Conservation (phyloP, 306 rosid genomes). For the Dalbergia oliveri region DNA sequence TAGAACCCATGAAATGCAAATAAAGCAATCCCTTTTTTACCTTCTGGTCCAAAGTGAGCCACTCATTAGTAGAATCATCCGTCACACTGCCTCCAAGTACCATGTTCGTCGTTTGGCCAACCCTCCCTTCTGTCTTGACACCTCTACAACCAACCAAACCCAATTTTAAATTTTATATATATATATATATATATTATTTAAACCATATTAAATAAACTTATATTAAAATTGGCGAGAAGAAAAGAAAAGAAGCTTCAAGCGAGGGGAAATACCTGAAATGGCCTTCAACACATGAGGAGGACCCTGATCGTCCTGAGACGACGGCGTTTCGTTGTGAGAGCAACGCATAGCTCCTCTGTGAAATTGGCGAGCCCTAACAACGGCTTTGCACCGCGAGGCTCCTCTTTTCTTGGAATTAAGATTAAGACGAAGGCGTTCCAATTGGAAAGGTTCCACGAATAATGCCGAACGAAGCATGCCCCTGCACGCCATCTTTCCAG, state of each 20-base stretch:
- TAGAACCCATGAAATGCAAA: not conserved
- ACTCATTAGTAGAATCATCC: constrained; percentile 86
- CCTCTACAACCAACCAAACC: constrained; percentile 65
- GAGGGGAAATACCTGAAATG: constrained; percentile 74
- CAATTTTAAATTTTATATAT: not conserved
- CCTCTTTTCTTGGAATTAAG: constrained; percentile 37
- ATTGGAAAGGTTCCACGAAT: constrained; percentile 65
- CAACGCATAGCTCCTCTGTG: constrained; percentile 60
- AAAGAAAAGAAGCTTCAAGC: not conserved
- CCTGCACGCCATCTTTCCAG: constrained; percentile 71
- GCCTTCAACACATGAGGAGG: constrained; percentile 97
- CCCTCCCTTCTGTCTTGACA: constrained; percentile 98
- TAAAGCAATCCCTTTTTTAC: constrained; percentile 45
- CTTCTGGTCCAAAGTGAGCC: constrained; percentile 95
- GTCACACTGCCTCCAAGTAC: constrained; percentile 96
- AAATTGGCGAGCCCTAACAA: constrained; percentile 49
- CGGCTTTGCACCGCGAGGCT: constrained; percentile 44
- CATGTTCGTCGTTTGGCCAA: constrained; percentile 96
- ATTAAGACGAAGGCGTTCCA: constrained; percentile 54
- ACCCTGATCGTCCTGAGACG: constrained; percentile 81
- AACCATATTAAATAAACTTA: not conserved
- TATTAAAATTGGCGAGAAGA: not conserved
- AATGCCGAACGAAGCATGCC: constrained; percentile 66
- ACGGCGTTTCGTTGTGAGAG: constrained; percentile 59
- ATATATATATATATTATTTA: not conserved